Evolutionary conservation across 2,329 filamentous ascomycete species (phyloP).

Genomic region (Penicillium psychrosexuale): DNA sequence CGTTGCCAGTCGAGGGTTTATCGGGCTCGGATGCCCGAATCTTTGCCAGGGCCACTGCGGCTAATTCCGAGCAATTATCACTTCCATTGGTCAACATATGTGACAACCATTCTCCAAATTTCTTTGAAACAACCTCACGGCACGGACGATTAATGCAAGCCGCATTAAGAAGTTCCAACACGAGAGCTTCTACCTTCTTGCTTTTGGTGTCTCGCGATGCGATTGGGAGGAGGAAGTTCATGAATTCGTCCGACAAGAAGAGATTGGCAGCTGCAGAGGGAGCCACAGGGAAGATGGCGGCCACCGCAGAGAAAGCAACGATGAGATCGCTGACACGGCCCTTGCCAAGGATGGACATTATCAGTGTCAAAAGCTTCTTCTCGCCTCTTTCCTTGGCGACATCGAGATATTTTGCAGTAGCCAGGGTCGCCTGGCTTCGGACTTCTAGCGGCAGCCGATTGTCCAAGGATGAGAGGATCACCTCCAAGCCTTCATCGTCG

Average conservation of each 20-base stretch:
- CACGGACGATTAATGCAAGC: slow-evolving; percentile 83
- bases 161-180: slow-evolving; percentile 84
- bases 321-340: slow-evolving; percentile 85
- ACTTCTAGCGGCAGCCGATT: slow-evolving; percentile 72
- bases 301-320: slow-evolving; percentile 87
- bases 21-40: slow-evolving; percentile 38
- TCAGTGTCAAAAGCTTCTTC: slow-evolving; percentile 68
- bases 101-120: slow-evolving; percentile 83
- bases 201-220: slow-evolving; percentile 81
- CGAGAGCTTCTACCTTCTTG: slow-evolving; percentile 78
- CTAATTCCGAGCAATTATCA: slow-evolving; percentile 51
- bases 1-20: slow-evolving; percentile 29
- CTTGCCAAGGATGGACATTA: slow-evolving; percentile 67
- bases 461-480: slow-evolving; percentile 81
- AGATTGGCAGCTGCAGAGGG: slow-evolving; percentile 71
- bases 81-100: slow-evolving; percentile 73
- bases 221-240: slow-evolving; percentile 70
- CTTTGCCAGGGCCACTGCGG: slow-evolving; percentile 74
- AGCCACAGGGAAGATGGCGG: slow-evolving; percentile 80
- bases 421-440: slow-evolving; percentile 76
- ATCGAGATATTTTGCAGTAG: slow-evolving; percentile 79
- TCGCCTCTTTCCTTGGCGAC: slow-evolving; percentile 68
- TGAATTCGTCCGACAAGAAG: slow-evolving; percentile 85
- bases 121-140: slow-evolving; percentile 76
- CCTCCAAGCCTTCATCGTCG: slow-evolving; percentile 75